Conservation (phyloP, 2,329 filamentous ascomycete genomes). For the Botrytis fragariae region DNA sequence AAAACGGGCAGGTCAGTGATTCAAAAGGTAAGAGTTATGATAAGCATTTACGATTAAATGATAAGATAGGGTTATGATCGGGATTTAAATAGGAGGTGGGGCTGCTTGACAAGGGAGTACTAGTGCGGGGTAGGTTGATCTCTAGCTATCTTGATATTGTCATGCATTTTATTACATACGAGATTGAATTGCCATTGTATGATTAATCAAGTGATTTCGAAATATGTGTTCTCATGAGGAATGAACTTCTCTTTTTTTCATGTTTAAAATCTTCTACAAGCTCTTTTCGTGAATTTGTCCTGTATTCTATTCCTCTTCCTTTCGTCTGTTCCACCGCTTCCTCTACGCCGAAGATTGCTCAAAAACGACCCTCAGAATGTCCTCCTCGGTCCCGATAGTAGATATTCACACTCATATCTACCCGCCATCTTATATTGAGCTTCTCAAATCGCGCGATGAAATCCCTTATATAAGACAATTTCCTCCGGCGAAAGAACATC, state of each 20-base stretch:
- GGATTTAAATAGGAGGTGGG: neutral
- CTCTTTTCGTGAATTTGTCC: too few species aligned
- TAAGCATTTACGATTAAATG: neutral
- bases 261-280: neutral
- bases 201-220: neutral
- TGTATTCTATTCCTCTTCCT: neutral
- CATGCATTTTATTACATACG: constrained; percentile 6
- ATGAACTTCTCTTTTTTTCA: neutral
- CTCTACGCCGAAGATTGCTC: neutral
- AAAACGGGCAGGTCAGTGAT: constrained; percentile 12
- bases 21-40: neutral
- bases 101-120: neutral
- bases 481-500: constrained; percentile 53
- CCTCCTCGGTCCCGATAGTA: constrained; percentile 48
- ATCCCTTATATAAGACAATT: constrained; percentile 74
- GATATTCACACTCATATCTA: constrained; percentile 72
- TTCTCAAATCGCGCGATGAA: constrained; percentile 56
- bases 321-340: neutral
- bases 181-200: neutral
- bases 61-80: constrained; percentile 4
- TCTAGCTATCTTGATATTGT: neutral
- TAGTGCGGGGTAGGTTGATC: constrained; percentile 14
- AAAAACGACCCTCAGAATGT: constrained; percentile 13
- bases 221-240: neutral
- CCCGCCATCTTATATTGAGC: constrained; percentile 59